phyloP scores from a whole-genome alignment of 306 rosid genomes.

The Luffa aegyptiaca region DNA sequence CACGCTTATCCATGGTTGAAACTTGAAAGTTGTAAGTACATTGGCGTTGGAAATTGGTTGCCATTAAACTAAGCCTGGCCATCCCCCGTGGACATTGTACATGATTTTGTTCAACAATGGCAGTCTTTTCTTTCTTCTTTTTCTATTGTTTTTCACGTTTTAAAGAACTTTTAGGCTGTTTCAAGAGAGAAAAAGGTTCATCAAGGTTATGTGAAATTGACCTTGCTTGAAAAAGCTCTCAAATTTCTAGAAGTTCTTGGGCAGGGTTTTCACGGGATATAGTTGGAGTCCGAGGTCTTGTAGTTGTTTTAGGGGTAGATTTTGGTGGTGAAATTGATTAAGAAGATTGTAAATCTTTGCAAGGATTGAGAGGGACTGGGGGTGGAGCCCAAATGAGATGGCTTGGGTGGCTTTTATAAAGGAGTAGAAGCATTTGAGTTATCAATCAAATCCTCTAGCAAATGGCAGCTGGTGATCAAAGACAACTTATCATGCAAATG shows the following conservation, averaged over 20 bases:
- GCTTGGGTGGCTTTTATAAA: not conserved
- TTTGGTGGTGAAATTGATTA: not conserved
- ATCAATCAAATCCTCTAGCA: not conserved
- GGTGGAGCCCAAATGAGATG: slow-evolving; percentile 5
- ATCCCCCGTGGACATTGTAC: not conserved
- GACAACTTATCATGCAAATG: slow-evolving; percentile 13
- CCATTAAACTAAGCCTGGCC: not conserved
- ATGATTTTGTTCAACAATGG: not conserved
- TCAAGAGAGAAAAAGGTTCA: not conserved
- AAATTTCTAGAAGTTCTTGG: not conserved
- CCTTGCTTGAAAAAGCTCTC: not conserved
- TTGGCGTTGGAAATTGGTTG: slow-evolving; percentile 2
- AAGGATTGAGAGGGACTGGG: not conserved
- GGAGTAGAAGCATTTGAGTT: not conserved
- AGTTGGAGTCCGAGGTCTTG: not conserved
- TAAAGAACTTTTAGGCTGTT: not conserved
- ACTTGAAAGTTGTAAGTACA: slow-evolving; percentile 17
- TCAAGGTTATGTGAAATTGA: not conserved
- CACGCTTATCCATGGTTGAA: slow-evolving; percentile 12
- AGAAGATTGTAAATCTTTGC: not conserved
- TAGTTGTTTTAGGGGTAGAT: not conserved
- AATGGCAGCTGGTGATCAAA: slow-evolving; percentile 4
- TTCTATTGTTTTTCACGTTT: not conserved
- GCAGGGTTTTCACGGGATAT: not conserved
- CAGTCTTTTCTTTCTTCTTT: not conserved